Conservation (phyloP, 208 protist genomes). For the Acanthamoeba quina region DNA sequence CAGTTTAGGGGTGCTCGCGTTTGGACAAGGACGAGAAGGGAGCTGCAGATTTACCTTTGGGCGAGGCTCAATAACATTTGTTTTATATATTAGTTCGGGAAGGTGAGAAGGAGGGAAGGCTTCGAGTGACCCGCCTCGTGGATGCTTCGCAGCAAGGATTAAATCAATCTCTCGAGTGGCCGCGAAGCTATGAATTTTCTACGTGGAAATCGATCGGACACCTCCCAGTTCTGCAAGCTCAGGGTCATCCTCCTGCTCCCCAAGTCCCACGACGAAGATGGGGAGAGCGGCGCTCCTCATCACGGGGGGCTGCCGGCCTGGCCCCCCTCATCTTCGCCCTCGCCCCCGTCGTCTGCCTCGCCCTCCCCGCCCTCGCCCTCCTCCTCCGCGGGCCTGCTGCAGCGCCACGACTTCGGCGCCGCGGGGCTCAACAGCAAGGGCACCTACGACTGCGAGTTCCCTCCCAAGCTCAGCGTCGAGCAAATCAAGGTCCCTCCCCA, state of each 20-base stretch:
- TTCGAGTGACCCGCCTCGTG: not conserved
- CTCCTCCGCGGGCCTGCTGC: not conserved
- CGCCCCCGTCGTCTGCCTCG: not conserved
- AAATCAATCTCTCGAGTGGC: not conserved
- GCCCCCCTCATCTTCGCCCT: not conserved
- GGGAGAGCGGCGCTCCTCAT: not conserved
- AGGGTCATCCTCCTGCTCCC: not conserved
- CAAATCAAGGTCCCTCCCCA: not conserved
- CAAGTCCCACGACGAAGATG: not conserved
- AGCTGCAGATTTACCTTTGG: too few relatives aligned
- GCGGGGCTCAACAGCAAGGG: not conserved
- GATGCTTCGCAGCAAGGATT: not conserved
- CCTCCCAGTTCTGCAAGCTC: not conserved
- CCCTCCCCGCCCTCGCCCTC: not conserved
- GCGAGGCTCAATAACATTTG: too few relatives aligned
- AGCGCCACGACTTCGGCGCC: not conserved
- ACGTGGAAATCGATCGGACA: not conserved
- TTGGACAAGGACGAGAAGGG: too few relatives aligned
- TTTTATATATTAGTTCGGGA: too few relatives aligned
- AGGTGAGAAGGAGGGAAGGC: too few relatives aligned
- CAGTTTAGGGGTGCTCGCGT: too few relatives aligned
- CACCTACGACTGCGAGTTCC: conserved; percentile 10
- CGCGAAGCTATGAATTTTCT: not conserved
- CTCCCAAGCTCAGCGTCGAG: not conserved
- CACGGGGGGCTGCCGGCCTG: not conserved